These are phyloP conservation scores for Yamadazyma trypodendri DNA, from an alignment of 1,139 yeast species.

Conservation along the genomic window DNA sequence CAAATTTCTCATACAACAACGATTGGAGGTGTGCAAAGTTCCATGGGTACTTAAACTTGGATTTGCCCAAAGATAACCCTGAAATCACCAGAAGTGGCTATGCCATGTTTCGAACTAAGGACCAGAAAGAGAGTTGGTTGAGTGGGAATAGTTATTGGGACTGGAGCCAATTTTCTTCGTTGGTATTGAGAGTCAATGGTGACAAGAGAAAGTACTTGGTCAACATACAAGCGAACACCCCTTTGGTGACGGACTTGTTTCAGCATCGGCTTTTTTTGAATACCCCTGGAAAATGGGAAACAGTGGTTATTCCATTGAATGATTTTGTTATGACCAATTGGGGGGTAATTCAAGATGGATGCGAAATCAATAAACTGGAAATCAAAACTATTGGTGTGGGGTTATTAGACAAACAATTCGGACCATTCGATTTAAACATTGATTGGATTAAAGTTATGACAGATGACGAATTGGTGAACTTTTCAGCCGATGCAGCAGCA, in stretches of 20 bases:
- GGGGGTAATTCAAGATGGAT: slow-evolving; percentile 74
- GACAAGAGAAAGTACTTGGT: slow-evolving; percentile 75
- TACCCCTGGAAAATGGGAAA: slow-evolving; percentile 81
- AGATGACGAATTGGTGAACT: slow-evolving; percentile 46
- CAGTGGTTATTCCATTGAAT: slow-evolving; percentile 71
- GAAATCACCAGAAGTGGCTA: slow-evolving; percentile 74
- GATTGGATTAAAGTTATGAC: slow-evolving; percentile 75
- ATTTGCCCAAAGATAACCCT: slow-evolving; percentile 69
- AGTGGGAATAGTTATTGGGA: slow-evolving; percentile 56
- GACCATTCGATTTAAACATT: slow-evolving; percentile 68
- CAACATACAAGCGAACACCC: slow-evolving; percentile 78
- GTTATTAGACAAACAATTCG: slow-evolving; percentile 74
- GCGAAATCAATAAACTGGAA: slow-evolving; percentile 58
- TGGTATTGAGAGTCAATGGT: slow-evolving; percentile 71
- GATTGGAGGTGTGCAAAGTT: slow-evolving; percentile 52
- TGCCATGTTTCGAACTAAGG: slow-evolving; percentile 82
- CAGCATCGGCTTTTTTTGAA: slow-evolving; percentile 78
- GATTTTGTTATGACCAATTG: slow-evolving; percentile 83
- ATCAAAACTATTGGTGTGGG: slow-evolving; percentile 80
- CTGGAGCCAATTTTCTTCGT: slow-evolving; percentile 57
- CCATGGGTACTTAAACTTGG: slow-evolving; percentile 70
- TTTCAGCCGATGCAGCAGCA: slow-evolving; percentile 21
- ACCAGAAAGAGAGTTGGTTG: slow-evolving; percentile 52
- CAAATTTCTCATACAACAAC: slow-evolving; percentile 45
- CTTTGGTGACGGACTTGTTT: slow-evolving; percentile 74